Conservation (phyloP, 805 yeast genomes). For the Sungouiella blattae region DNA sequence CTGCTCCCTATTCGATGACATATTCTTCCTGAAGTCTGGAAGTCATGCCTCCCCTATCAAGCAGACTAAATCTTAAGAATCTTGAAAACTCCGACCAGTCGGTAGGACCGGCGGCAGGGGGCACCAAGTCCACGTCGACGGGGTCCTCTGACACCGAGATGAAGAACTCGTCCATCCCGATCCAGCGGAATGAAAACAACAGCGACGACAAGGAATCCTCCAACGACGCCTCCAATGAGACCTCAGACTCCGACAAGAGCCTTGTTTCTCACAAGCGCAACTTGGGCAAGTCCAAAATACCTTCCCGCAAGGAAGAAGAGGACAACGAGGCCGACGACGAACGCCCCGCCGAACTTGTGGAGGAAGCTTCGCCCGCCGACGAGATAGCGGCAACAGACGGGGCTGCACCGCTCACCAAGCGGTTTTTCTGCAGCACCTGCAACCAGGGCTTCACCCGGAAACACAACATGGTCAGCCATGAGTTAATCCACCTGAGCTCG, state of each 20-base stretch:
- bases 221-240: conserved; percentile 18
- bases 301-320: not conserved
- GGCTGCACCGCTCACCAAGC: conserved; percentile 19
- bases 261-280: not conserved
- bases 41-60: conserved; percentile 2
- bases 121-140: not conserved
- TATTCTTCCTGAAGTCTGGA: conserved; percentile 3
- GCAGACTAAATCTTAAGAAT: conserved; percentile 11
- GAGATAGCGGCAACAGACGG: too few species aligned
- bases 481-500: conserved; percentile 60
- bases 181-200: too few species aligned
- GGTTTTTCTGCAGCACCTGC: conserved; percentile 56
- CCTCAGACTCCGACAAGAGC: conserved; percentile 14
- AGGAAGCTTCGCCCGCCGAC: not conserved
- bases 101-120: too few species aligned
- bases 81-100: conserved; percentile 8
- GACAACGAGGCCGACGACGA: not conserved
- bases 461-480: conserved; percentile 72
- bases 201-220: conserved; percentile 10
- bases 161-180: not conserved
- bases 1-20: conserved; percentile 1
- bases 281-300: not conserved
- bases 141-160: not conserved
- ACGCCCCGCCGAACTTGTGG: not conserved
- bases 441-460: conserved; percentile 64